Percentiles rank a stretch among this genome's conserved stretches.
Evolutionary conservation across 306 rosid genomes (phyloP).

Genomic region (Vigna radiata): DNA sequence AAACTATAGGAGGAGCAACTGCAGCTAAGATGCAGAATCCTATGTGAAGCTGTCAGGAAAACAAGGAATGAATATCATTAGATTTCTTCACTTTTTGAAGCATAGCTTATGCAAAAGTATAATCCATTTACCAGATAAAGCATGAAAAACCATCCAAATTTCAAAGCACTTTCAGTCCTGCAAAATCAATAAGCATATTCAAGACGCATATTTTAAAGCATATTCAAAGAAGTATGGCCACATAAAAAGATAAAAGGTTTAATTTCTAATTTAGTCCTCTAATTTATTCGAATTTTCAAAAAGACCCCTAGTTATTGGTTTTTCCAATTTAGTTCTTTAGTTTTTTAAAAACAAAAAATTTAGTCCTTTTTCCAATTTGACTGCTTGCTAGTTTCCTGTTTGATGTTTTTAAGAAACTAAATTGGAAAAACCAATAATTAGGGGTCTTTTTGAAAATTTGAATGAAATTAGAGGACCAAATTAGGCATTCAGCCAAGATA

Average conservation of each 20-base stretch:
- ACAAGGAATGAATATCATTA: conserved; percentile 34
- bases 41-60: conserved; percentile 73
- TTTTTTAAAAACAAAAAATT: no score
- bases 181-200: conserved; percentile 36
- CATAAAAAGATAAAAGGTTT: background rate
- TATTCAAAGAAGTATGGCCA: conserved; percentile 8
- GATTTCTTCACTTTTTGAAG: conserved; percentile 29
- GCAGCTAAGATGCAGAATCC: conserved; percentile 91
- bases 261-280: no score
- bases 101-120: conserved; percentile 20
- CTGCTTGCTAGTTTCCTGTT: no score
- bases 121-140: conserved; percentile 68
- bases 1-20: conserved; percentile 90
- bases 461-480: no score
- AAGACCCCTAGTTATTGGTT: no score
- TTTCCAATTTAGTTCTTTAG: no score
- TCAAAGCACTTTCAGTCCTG: conserved; percentile 91
- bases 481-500: background rate
- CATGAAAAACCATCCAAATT: conserved; percentile 90
- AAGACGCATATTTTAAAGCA: background rate
- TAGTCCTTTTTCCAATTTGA: no score
- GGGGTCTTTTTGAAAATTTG: no score
- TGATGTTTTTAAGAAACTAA: no score
- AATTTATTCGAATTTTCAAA: no score
- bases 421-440: no score